Evolutionary conservation across 2,329 filamentous ascomycete genomes (phyloP).

Genomic region (Aspergillus sp.): DNA sequence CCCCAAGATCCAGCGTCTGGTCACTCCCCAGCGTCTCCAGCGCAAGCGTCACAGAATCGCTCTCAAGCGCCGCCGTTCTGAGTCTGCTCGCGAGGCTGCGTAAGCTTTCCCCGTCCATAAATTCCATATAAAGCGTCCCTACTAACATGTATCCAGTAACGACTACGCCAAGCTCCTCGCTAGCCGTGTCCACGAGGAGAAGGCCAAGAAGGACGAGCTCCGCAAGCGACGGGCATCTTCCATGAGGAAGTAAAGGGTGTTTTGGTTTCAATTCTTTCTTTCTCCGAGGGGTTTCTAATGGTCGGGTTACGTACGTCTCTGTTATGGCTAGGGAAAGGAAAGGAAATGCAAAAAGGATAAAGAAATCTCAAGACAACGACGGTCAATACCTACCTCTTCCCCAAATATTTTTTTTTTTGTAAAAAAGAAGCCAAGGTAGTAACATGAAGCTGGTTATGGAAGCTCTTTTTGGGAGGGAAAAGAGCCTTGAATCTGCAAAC

Average conservation of each 20-base stretch:
- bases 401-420: slow-evolving; percentile 12
- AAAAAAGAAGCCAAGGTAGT: slow-evolving; percentile 6
- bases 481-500: slow-evolving; percentile 10
- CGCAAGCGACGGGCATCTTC: slow-evolving; percentile 97
- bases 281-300: slow-evolving; percentile 32
- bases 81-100: slow-evolving; percentile 98
- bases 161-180: slow-evolving; percentile 95
- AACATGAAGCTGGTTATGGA: background rate
- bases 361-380: slow-evolving; percentile 4
- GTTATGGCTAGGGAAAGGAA: slow-evolving; percentile 28
- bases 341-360: slow-evolving; percentile 13
- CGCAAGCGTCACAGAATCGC: slow-evolving; percentile 98
- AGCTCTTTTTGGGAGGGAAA: slow-evolving; percentile 7
- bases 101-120: slow-evolving; percentile 55
- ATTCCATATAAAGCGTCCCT: background rate
- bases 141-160: slow-evolving; percentile 58
- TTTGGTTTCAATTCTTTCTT: slow-evolving; percentile 18
- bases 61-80: slow-evolving; percentile 96
- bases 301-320: slow-evolving; percentile 38
- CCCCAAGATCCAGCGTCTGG: slow-evolving; percentile 98
- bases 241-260: slow-evolving; percentile 74
- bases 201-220: slow-evolving; percentile 87
- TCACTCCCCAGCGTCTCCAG: slow-evolving; percentile 99
- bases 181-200: slow-evolving; percentile 96
- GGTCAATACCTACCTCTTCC: slow-evolving; percentile 13